Percentiles rank a stretch among this genome's conserved stretches.
Conservation (phyloP, 2,329 filamentous ascomycete genomes). For the Neofusicoccum laricinum region DNA sequence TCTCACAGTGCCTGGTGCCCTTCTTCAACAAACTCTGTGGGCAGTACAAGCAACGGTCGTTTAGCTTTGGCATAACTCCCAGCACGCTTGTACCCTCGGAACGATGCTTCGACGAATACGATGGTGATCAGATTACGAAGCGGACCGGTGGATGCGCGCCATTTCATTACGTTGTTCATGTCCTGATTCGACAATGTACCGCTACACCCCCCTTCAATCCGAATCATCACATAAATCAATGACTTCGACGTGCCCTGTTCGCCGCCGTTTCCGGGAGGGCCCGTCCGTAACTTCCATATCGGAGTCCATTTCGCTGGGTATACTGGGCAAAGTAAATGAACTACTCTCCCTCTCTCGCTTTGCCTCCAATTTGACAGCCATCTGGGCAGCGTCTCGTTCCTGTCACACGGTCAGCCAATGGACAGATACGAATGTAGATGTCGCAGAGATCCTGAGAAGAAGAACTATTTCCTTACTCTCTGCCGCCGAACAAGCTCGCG, state of each 20-base stretch:
- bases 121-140: too few species aligned
- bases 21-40: too few species aligned
- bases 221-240: constrained; percentile 5
- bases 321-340: background rate
- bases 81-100: too few species aligned
- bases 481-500: constrained; percentile 23
- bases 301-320: background rate
- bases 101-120: too few species aligned
- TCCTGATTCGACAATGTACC: too few species aligned
- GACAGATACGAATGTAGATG: background rate
- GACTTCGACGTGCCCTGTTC: background rate
- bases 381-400: background rate
- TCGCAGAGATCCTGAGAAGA: too few species aligned
- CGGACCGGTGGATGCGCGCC: too few species aligned
- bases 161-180: too few species aligned
- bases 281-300: constrained; percentile 2
- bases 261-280: background rate
- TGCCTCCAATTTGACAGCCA: background rate
- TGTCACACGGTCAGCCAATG: background rate
- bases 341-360: constrained; percentile 1
- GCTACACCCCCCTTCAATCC: background rate
- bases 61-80: too few species aligned
- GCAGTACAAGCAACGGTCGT: too few species aligned
- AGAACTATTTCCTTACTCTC: constrained; percentile 16
- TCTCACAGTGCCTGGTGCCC: too few species aligned